A percentile compares a stretch with the other conserved stretches of the same genome.
Conservation (phyloP, 768 basidiomycete genomes). For the Lyophyllum decastes region DNA sequence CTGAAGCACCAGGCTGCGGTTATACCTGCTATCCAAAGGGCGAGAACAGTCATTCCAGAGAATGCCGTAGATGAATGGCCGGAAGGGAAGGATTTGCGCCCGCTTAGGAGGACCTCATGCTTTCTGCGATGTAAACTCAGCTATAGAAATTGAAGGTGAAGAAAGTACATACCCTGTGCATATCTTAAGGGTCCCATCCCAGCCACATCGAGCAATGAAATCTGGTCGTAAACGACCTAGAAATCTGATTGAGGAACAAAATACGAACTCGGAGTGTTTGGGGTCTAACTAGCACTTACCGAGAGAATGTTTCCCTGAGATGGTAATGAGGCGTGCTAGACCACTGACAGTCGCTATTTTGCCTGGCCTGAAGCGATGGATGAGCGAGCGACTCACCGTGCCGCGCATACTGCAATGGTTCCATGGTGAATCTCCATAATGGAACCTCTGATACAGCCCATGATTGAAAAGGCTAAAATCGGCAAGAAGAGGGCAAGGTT, state of each 20-base stretch:
- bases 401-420: slow-evolving; percentile 47
- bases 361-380: background rate
- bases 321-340: slow-evolving; percentile 48
- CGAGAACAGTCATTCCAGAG: slow-evolving; percentile 63
- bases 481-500: slow-evolving; percentile 50
- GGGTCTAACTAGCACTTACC: slow-evolving; percentile 34
- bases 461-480: slow-evolving; percentile 33
- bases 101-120: slow-evolving; percentile 40
- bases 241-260: background rate
- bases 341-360: slow-evolving; percentile 27
- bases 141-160: background rate
- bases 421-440: slow-evolving; percentile 60
- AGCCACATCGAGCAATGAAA: slow-evolving; percentile 65
- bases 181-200: slow-evolving; percentile 44
- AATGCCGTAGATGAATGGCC: slow-evolving; percentile 71
- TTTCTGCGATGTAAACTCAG: slow-evolving; percentile 28
- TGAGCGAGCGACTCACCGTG: slow-evolving; percentile 29
- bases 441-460: slow-evolving; percentile 44
- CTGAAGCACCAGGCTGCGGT: slow-evolving; percentile 60
- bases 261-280: background rate
- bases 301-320: slow-evolving; percentile 56
- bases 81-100: slow-evolving; percentile 66
- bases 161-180: slow-evolving; percentile 56
- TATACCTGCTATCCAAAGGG: slow-evolving; percentile 64
- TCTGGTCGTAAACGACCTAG: slow-evolving; percentile 62